Base-by-base conservation (phyloP, 2,329 filamentous ascomycete species). In the Aureobasidium sp. region DNA sequence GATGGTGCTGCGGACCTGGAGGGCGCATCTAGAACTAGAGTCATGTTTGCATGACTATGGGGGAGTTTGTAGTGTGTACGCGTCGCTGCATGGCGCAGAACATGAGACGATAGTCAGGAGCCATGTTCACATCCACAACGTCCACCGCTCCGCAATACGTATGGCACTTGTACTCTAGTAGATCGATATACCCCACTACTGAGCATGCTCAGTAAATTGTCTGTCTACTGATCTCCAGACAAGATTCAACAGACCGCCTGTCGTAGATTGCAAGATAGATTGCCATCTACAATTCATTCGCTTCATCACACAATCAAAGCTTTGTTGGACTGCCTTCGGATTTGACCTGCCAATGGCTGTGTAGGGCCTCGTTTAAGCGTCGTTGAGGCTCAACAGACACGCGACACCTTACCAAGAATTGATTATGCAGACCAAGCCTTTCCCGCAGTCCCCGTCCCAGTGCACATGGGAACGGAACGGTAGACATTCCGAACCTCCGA, bases 351-450 rank as follows among this genome's bases (percentile, higher is more conserved):
- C 51, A 41, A 39, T 39, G n/a, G 31, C 22, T 15, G 27, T 27
- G 20, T 22, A 39, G 49, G 29, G 51, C 36, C 37, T 41, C 51
- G 29, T 4, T 25, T 9, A 31, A 55, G 37, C 25, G 20, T 25
- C n/a, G 22, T 36, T n/a, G 37, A 14, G 51, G 51, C 37, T 42
- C 29, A 20, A 12, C 9, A 15, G 51, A 36, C 51, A 55, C 51
- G 22, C 51, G 51, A 55, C 51, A 55, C 25, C 51, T 41, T 42
- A 42, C 51, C 51, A 55, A 42, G 14, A 29, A 37, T 53, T 53
- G 49, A 39, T 5, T 34, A 15, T 52, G 48, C 20, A 37, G 20
- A 8, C 22, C 34, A 37, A 31, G 51, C 37, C 51, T 31, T 25
- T 55, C 37, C 51, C 51, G 36, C 37, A 9, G 7, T 9, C 25